Evolutionary conservation across 352 stramenopile species (phyloP).

Genomic region (Pythium aphanidermatum): DNA sequence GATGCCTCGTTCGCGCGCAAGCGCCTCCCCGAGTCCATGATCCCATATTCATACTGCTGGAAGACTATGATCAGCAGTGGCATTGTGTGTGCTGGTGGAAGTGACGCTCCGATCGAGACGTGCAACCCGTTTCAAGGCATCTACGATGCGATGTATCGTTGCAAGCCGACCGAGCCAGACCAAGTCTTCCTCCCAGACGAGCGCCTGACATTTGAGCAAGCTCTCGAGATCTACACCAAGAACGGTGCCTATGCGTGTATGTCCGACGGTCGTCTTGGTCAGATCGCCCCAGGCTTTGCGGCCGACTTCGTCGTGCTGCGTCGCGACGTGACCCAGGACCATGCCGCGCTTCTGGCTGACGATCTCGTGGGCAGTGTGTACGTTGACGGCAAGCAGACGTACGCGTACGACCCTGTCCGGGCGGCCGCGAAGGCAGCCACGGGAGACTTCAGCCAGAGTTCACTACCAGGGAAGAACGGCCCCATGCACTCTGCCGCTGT

Average conservation of each 20-base stretch:
- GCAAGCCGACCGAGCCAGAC: conserved; percentile 37
- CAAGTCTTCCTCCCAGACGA: conserved; percentile 61
- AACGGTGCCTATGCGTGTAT: conserved; percentile 62
- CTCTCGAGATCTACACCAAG: conserved; percentile 77
- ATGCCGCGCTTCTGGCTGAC: conserved; percentile 29
- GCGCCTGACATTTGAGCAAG: conserved; percentile 62
- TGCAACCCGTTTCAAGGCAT: conserved; percentile 86
- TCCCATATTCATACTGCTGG: conserved; percentile 80
- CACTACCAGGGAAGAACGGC: conserved; percentile 68
- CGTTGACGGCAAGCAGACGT: conserved; percentile 53
- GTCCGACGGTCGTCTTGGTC: conserved; percentile 44
- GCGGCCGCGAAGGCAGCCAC: background rate
- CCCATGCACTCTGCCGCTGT: conserved; percentile 52
- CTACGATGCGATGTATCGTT: conserved; percentile 82
- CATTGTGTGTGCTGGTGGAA: conserved; percentile 75
- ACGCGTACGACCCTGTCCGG: conserved; percentile 27
- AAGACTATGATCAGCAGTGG: conserved; percentile 72
- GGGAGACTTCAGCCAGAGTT: conserved; percentile 52
- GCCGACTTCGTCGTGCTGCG: conserved; percentile 76
- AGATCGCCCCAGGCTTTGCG: conserved; percentile 40
- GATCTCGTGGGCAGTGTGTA: conserved; percentile 63
- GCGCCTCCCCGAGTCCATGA: conserved; percentile 46
- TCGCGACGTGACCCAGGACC: conserved; percentile 40
- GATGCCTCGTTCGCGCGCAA: conserved; percentile 79
- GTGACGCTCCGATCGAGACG: conserved; percentile 83